phyloP scores from a whole-genome alignment of 148 eudicot genomes.

The Chenopodium berlandieri region DNA sequence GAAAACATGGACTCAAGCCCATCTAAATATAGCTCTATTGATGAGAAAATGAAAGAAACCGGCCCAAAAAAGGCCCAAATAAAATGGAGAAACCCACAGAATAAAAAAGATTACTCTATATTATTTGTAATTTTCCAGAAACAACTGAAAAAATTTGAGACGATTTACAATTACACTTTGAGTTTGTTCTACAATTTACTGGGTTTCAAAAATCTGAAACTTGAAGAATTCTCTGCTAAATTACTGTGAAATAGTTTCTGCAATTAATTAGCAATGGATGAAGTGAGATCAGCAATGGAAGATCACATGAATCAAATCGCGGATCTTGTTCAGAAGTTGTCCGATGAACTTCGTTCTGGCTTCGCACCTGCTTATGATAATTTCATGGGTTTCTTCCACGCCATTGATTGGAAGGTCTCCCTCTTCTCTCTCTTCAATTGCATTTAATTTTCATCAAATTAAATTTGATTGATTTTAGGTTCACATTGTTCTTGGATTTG shows the following conservation, averaged over 20 bases:
- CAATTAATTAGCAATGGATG: constrained; percentile 52
- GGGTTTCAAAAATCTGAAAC: no score
- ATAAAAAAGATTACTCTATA: no score
- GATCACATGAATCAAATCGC: constrained; percentile 83
- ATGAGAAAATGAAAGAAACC: no score
- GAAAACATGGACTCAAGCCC: no score
- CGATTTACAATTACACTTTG: background rate
- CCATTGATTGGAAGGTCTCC: constrained; percentile 93
- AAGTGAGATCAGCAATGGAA: constrained; percentile 56
- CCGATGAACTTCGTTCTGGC: constrained; percentile 63
- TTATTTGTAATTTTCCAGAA: constrained; percentile 1
- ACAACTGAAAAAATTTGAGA: background rate
- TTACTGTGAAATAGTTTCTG: background rate
- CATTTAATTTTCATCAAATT: background rate
- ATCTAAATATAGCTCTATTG: no score
- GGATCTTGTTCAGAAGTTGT: constrained; percentile 65
- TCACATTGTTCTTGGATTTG: background rate
- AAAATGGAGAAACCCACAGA: no score
- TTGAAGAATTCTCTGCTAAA: background rate
- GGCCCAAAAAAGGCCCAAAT: background rate
- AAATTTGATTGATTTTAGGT: background rate
- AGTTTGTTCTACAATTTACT: no score
- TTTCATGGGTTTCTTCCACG: constrained; percentile 82
- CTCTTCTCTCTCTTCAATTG: background rate
- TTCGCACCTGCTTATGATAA: constrained; percentile 71